Evolutionary conservation across 176 grass and related monocot species (phyloP).

Genomic region (Hsuehochloa calcarea): DNA sequence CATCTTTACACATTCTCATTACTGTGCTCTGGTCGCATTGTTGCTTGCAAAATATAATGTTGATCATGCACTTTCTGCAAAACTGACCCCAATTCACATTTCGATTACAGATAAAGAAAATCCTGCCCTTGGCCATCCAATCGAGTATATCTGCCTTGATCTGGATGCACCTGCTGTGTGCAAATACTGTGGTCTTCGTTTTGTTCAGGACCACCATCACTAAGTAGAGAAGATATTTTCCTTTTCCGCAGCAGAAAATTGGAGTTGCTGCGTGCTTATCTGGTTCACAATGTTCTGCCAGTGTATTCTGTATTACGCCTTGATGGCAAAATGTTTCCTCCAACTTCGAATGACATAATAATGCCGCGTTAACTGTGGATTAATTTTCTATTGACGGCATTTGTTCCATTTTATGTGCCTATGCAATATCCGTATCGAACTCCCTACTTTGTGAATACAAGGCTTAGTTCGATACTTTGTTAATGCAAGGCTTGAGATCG

Average conservation of each 20-base stretch:
- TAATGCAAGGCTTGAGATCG: neutral
- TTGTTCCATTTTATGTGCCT: neutral
- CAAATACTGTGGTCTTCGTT: conserved; percentile 97
- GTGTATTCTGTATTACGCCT: conserved; percentile 24
- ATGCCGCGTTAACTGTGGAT: conserved; percentile 23
- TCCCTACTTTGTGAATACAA: neutral
- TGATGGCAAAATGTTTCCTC: conserved; percentile 16
- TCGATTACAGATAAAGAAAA: conserved; percentile 53
- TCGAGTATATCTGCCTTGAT: conserved; percentile 97
- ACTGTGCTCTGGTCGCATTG: neutral
- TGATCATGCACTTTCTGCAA: conserved; percentile 10
- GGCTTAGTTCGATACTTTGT: neutral
- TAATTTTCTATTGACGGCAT: neutral
- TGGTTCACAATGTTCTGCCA: conserved; percentile 27
- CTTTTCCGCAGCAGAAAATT: conserved; percentile 34
- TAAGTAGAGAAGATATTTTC: conserved; percentile 29
- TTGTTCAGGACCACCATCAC: conserved; percentile 87
- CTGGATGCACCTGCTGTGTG: conserved; percentile 68
- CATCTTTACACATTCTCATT: neutral
- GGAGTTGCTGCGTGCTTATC: conserved; percentile 40
- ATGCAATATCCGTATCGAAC: neutral
- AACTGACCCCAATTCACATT: conserved; percentile 37
- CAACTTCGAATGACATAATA: conserved; percentile 30
- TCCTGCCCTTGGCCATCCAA: conserved; percentile 80
- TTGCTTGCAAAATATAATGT: conserved; percentile 5